phyloP scores from a whole-genome alignment of 1,139 yeast species.

The Saccharomyces pastorianus region DNA sequence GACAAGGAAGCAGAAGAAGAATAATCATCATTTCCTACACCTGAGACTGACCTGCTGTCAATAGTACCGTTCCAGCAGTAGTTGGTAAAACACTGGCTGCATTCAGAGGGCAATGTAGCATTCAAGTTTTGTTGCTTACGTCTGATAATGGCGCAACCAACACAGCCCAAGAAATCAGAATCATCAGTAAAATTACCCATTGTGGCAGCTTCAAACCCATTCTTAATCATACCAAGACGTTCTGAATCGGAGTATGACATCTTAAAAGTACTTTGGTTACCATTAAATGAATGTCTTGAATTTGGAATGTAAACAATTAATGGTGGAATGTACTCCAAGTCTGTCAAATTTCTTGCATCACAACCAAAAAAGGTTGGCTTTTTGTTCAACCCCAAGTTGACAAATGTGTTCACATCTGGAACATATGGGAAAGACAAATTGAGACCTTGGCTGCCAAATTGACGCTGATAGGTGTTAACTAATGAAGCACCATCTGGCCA shows the following conservation, averaged over 20 bases:
- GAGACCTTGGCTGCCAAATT: slow-evolving; percentile 51
- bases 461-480: slow-evolving; percentile 59
- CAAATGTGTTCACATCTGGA: slow-evolving; percentile 59
- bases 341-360: slow-evolving; percentile 54
- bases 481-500: slow-evolving; percentile 81
- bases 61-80: slow-evolving; percentile 74
- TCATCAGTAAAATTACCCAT: slow-evolving; percentile 66
- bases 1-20: background rate
- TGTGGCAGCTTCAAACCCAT: slow-evolving; percentile 72
- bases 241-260: slow-evolving; percentile 52
- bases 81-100: slow-evolving; percentile 56
- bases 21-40: background rate
- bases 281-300: slow-evolving; percentile 54
- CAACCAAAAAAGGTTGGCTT: slow-evolving; percentile 83
- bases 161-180: slow-evolving; percentile 64
- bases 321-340: slow-evolving; percentile 50
- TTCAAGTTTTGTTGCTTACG: slow-evolving; percentile 70
- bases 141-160: slow-evolving; percentile 79
- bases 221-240: slow-evolving; percentile 51
- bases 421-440: slow-evolving; percentile 67
- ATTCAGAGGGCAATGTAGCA: slow-evolving; percentile 54
- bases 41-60: slow-evolving; percentile 2
- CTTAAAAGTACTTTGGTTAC: slow-evolving; percentile 66
- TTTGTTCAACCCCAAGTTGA: slow-evolving; percentile 44
- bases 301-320: slow-evolving; percentile 72